Percentiles rank a stretch among this genome's conserved stretches.
These are phyloP conservation scores for Penicillium samsonianum DNA, from an alignment of 495 filamentous ascomycete genomes.

Conservation along the genomic window DNA sequence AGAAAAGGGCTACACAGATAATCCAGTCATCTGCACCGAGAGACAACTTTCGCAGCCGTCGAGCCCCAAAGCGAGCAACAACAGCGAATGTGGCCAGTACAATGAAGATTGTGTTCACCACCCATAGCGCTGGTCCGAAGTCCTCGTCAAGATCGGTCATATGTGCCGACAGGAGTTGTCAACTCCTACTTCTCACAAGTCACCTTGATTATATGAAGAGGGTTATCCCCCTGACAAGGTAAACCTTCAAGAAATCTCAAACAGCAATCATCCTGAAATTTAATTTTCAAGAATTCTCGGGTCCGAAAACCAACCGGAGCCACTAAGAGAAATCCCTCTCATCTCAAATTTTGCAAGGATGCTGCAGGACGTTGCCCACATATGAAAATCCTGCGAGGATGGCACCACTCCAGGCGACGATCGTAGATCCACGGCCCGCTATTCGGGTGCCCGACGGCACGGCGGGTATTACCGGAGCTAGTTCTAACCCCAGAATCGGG, in stretches of 20 bases:
- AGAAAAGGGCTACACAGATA: slow-evolving; percentile 2
- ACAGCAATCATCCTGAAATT: not conserved
- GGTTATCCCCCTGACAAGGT: not conserved
- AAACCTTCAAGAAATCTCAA: not conserved
- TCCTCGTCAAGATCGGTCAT: slow-evolving; percentile 2
- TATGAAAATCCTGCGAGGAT: not conserved
- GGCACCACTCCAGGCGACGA: not conserved
- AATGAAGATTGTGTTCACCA: slow-evolving; percentile 9
- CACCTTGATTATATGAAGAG: not conserved
- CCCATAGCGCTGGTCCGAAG: slow-evolving; percentile 3
- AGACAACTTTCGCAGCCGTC: not conserved
- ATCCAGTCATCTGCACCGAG: slow-evolving; percentile 6
- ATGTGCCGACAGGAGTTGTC: not conserved
- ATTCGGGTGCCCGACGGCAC: not conserved
- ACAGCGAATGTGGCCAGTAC: slow-evolving; percentile 1
- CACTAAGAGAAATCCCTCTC: not conserved
- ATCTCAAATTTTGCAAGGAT: no score
- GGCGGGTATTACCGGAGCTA: not conserved
- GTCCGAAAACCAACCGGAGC: no score
- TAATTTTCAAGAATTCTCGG: not conserved
- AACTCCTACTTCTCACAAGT: not conserved
- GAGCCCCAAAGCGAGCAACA: not conserved
- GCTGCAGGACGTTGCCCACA: no score
- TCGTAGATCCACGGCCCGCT: not conserved
- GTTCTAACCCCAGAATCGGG: no score